Conservation (phyloP, 345 rosid genomes). For the Rhodomyrtus tomentosa region DNA sequence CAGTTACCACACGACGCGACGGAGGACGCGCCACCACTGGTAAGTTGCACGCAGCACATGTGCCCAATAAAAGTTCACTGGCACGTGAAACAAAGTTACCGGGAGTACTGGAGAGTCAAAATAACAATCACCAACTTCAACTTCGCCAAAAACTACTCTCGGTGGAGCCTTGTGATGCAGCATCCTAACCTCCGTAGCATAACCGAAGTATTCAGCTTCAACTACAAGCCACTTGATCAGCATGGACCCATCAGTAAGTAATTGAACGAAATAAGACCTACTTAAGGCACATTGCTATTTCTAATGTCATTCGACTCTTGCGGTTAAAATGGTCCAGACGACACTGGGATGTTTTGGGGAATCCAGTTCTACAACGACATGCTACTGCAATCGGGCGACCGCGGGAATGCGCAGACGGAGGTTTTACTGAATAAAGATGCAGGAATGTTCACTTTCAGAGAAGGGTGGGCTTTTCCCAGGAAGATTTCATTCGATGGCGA, state of each 20-base stretch:
- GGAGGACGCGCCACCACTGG: slow-evolving; percentile 25
- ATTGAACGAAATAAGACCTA: background rate
- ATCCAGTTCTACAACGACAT: slow-evolving; percentile 58
- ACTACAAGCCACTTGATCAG: slow-evolving; percentile 44
- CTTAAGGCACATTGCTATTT: background rate
- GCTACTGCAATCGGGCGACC: slow-evolving; percentile 45
- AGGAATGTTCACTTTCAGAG: slow-evolving; percentile 38
- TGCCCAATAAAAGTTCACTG: slow-evolving; percentile 77
- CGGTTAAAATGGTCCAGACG: slow-evolving; percentile 32
- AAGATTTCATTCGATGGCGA: slow-evolving; percentile 74
- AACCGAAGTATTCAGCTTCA: slow-evolving; percentile 65
- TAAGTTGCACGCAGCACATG: slow-evolving; percentile 56
- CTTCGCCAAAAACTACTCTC: slow-evolving; percentile 48
- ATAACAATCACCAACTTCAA: slow-evolving; percentile 53
- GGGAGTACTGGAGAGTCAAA: slow-evolving; percentile 68
- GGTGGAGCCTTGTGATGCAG: slow-evolving; percentile 70
- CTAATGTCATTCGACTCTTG: background rate
- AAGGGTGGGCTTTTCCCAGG: slow-evolving; percentile 87
- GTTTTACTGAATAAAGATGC: slow-evolving; percentile 50
- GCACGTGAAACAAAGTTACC: slow-evolving; percentile 85
- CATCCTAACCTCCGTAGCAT: slow-evolving; percentile 65
- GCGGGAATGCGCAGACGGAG: slow-evolving; percentile 69
- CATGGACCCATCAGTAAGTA: slow-evolving; percentile 44
- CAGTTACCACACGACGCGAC: slow-evolving; percentile 29
- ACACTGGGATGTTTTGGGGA: slow-evolving; percentile 86